Conservation (phyloP, 2,329 filamentous ascomycete genomes). For the Aspergillus viridinutans region DNA sequence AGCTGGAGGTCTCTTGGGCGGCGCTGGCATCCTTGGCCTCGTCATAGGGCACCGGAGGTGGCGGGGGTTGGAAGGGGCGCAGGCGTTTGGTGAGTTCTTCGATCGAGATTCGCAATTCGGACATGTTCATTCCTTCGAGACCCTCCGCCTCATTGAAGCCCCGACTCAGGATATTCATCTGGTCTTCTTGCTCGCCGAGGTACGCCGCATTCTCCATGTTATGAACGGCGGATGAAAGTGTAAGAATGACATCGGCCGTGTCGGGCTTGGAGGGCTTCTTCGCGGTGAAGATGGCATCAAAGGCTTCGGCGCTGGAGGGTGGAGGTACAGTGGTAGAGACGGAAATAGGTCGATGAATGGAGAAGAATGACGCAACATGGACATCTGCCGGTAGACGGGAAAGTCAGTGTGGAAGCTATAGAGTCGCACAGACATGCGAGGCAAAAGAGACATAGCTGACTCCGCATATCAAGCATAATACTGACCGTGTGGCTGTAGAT, state of each 20-base stretch:
- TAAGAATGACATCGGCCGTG: slow-evolving; percentile 60
- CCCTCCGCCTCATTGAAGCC: slow-evolving; percentile 25
- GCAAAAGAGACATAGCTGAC: not conserved
- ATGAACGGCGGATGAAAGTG: slow-evolving; percentile 50
- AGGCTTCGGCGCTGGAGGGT: slow-evolving; percentile 66
- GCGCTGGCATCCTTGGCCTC: slow-evolving; percentile 35
- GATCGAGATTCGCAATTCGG: slow-evolving; percentile 61
- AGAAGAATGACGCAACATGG: slow-evolving; percentile 88
- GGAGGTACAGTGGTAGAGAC: slow-evolving; percentile 76
- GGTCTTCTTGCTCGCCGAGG: slow-evolving; percentile 31
- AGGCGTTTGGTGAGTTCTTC: slow-evolving; percentile 67
- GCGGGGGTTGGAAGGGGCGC: slow-evolving; percentile 79
- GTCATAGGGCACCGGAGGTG: slow-evolving; percentile 63
- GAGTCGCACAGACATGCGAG: not conserved
- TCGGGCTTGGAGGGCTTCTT: slow-evolving; percentile 44
- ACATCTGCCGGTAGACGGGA: slow-evolving; percentile 58
- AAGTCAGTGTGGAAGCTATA: slow-evolving; percentile 2
- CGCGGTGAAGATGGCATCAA: slow-evolving; percentile 77
- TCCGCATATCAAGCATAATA: slow-evolving; percentile 1
- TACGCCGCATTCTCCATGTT: slow-evolving; percentile 40
- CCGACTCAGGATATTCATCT: slow-evolving; percentile 24
- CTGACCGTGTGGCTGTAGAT: slow-evolving; percentile 46
- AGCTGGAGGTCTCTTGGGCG: slow-evolving; percentile 37
- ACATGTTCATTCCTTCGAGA: slow-evolving; percentile 48
- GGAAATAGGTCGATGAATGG: slow-evolving; percentile 89